These are phyloP conservation scores for Penicillium sp. DNA, from an alignment of 2,329 filamentous ascomycete species.

Conservation along the genomic window DNA sequence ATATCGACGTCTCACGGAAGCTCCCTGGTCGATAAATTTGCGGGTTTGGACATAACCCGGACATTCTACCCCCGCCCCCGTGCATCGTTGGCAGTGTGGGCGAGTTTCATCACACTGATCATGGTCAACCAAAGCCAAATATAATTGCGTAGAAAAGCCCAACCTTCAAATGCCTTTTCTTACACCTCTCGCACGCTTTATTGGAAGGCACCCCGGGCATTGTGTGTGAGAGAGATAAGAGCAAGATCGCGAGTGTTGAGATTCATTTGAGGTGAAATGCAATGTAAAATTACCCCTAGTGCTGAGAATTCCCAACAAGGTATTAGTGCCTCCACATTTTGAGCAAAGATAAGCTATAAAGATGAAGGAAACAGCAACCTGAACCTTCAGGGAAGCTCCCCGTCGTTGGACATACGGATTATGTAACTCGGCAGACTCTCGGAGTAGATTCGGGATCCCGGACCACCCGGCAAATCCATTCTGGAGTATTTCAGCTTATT, in stretches of 20 bases:
- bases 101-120: slow-evolving; percentile 42
- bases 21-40: slow-evolving; percentile 45
- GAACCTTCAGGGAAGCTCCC: background rate
- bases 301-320: background rate
- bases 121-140: background rate
- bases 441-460: background rate
- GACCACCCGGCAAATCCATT: background rate
- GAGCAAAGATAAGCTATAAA: background rate
- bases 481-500: background rate
- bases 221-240: background rate
- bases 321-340: background rate
- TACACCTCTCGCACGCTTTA: slow-evolving; percentile 41
- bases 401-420: slow-evolving; percentile 8
- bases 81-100: slow-evolving; percentile 39
- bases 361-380: background rate
- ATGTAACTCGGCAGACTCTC: slow-evolving; percentile 12
- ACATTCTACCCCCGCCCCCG: slow-evolving; percentile 37
- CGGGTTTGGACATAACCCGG: slow-evolving; percentile 45
- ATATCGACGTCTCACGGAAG: slow-evolving; percentile 40
- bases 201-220: slow-evolving; percentile 43
- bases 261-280: background rate
- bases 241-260: background rate
- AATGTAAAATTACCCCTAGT: background rate
- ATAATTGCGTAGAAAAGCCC: background rate
- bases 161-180: slow-evolving; percentile 41